Conservation (phyloP, 495 filamentous ascomycete species). For the Terfezia boudieri region DNA sequence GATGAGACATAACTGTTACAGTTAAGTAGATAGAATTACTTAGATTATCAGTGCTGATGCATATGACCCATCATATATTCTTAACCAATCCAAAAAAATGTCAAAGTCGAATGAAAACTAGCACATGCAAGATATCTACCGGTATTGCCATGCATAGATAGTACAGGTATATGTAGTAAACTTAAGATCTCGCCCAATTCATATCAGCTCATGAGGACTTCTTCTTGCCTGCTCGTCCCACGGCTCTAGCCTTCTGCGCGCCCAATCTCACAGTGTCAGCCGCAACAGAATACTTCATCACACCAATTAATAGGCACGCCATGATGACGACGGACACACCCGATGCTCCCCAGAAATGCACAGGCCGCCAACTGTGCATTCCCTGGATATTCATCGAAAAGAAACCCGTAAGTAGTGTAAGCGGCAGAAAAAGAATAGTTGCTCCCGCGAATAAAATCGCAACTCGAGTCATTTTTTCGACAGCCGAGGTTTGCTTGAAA, state of each 20-base stretch:
- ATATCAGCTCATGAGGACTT: not conserved
- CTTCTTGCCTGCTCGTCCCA: not conserved
- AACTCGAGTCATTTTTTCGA: constrained; percentile 55
- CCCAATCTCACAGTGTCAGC: not conserved
- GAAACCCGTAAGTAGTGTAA: constrained; percentile 67
- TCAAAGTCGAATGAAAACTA: too few relatives aligned
- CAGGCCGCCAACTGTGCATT: constrained; percentile 33
- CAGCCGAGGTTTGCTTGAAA: constrained; percentile 57
- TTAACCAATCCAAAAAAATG: too few relatives aligned
- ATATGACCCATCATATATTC: too few relatives aligned
- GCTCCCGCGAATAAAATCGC: constrained; percentile 68
- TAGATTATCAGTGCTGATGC: too few relatives aligned
- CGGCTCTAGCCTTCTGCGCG: not conserved
- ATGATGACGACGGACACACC: constrained; percentile 43
- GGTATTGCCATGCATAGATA: too few relatives aligned
- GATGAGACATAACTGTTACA: too few relatives aligned
- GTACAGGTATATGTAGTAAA: too few relatives aligned
- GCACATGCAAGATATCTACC: too few relatives aligned
- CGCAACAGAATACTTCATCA: not conserved
- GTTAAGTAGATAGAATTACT: too few relatives aligned
- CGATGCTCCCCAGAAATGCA: constrained; percentile 53
- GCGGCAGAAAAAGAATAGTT: constrained; percentile 64
- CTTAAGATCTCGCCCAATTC: too few relatives aligned
- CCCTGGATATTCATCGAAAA: constrained; percentile 50
- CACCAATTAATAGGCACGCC: constrained; percentile 28